phyloP scores from a whole-genome alignment of 2,329 filamentous ascomycete genomes.

The Alternaria sp. region DNA sequence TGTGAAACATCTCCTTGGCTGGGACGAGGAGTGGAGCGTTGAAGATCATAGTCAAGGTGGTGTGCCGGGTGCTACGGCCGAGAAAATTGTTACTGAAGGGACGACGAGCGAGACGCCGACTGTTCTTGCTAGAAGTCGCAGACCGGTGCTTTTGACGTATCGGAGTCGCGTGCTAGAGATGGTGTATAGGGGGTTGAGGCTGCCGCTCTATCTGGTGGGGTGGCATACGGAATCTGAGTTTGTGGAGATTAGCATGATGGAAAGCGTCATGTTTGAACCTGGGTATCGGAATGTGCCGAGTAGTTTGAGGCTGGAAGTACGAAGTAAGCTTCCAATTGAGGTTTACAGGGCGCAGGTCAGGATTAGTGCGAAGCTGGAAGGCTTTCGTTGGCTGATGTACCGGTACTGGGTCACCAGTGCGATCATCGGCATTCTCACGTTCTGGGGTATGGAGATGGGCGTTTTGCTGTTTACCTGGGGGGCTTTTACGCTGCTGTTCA shows the following conservation, averaged over 20 bases:
- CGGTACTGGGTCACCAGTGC: constrained; percentile 78
- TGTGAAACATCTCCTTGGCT: constrained; percentile 36
- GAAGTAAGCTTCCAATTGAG: constrained; percentile 75
- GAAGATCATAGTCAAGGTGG: constrained; percentile 34
- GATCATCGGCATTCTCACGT: constrained; percentile 71
- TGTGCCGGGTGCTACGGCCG: constrained; percentile 15
- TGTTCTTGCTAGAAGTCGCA: constrained; percentile 63
- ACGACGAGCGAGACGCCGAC: constrained; percentile 27
- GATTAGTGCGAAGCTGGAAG: constrained; percentile 78
- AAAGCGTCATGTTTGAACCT: constrained; percentile 71
- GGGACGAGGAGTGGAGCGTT: constrained; percentile 45
- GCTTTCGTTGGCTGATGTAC: constrained; percentile 81
- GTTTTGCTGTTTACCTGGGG: constrained; percentile 74
- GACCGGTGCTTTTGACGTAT: constrained; percentile 84
- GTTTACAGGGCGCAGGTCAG: constrained; percentile 75
- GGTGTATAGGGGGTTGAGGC: constrained; percentile 41
- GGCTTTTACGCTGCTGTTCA: constrained; percentile 57
- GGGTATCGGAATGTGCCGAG: constrained; percentile 63
- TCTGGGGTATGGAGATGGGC: constrained; percentile 80
- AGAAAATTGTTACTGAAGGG: constrained; percentile 10
- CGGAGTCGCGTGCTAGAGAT: constrained; percentile 60
- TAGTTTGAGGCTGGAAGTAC: constrained; percentile 70
- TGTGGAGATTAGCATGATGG: constrained; percentile 75
- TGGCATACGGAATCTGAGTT: constrained; percentile 70
- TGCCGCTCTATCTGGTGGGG: constrained; percentile 76